Conservation (phyloP, 1,139 yeast genomes). For the Pichia sp. region DNA sequence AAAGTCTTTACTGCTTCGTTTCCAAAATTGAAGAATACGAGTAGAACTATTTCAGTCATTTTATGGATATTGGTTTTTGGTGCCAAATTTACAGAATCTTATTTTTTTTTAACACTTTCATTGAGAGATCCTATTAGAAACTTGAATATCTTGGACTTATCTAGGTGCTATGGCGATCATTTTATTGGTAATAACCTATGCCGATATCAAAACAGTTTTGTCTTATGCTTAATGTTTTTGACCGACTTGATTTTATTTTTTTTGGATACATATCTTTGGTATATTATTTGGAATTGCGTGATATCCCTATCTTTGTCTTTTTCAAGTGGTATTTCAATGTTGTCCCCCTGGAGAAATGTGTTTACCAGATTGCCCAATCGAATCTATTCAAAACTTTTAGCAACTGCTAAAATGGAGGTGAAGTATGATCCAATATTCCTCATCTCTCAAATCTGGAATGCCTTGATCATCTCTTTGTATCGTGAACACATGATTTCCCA, state of each 20-base stretch:
- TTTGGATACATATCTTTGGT: constrained; percentile 85
- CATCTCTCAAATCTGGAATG: constrained; percentile 75
- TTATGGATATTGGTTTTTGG: constrained; percentile 64
- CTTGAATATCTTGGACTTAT: constrained; percentile 48
- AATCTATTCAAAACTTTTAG: constrained; percentile 55
- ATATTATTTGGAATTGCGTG: constrained; percentile 68
- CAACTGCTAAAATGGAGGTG: constrained; percentile 41
- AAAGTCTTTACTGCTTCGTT: constrained; percentile 43
- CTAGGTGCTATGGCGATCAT: constrained; percentile 55
- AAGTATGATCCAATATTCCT: constrained; percentile 39
- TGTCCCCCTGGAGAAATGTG: constrained; percentile 83
- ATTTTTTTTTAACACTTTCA: constrained; percentile 70
- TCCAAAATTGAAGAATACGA: constrained; percentile 43
- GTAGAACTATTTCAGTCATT: constrained; percentile 47
- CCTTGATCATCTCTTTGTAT: constrained; percentile 66
- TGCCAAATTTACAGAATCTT: constrained; percentile 74
- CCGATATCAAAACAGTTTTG: constrained; percentile 47
- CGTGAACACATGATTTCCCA: constrained; percentile 70
- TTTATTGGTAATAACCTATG: constrained; percentile 47
- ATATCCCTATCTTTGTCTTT: constrained; percentile 67
- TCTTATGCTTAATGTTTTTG: constrained; percentile 45
- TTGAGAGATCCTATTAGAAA: constrained; percentile 72
- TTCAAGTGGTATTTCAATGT: constrained; percentile 66
- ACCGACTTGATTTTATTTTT: constrained; percentile 72
- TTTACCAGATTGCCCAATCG: constrained; percentile 70